Evolutionary conservation across 1,284 basidiomycete genomes (phyloP).

Genomic region (Ceratobasidium papillatum): DNA sequence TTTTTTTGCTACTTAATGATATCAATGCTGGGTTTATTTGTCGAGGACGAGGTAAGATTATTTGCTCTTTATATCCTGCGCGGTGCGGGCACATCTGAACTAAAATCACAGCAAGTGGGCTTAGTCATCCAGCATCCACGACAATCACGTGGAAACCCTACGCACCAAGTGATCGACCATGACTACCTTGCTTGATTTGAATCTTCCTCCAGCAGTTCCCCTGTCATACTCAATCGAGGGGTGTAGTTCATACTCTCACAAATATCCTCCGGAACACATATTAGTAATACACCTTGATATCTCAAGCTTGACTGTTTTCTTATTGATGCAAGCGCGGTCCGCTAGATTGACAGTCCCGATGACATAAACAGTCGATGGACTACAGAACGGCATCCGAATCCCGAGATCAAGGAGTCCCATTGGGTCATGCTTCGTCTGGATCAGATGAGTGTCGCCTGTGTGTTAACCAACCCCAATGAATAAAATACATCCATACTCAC

Average conservation of each 20-base stretch:
- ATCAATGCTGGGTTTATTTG: too few species aligned
- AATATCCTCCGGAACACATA: constrained; percentile 43
- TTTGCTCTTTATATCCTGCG: too few species aligned
- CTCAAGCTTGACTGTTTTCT: not conserved
- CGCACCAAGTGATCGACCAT: not conserved
- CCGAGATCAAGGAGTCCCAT: constrained; percentile 32
- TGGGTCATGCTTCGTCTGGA: constrained; percentile 44
- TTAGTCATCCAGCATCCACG: not conserved
- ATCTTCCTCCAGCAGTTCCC: constrained; percentile 9
- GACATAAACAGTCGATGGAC: constrained; percentile 43
- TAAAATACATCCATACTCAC: not conserved
- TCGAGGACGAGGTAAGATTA: too few species aligned
- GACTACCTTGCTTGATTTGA: constrained; percentile 45
- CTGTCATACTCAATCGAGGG: constrained; percentile 40
- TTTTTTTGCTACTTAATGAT: too few species aligned
- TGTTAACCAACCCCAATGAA: not conserved
- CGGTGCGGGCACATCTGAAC: too few species aligned
- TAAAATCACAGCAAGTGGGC: too few species aligned
- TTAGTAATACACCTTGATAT: not conserved
- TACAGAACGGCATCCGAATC: constrained; percentile 34
- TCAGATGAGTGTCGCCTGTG: constrained; percentile 38
- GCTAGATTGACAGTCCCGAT: constrained; percentile 32
- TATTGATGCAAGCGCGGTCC: not conserved
- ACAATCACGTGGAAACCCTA: not conserved
- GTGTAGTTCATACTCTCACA: constrained; percentile 40